A percentile compares a stretch with the other conserved stretches of the same genome.
Conservation (phyloP, 768 basidiomycete species). For the Mycena maculata region DNA sequence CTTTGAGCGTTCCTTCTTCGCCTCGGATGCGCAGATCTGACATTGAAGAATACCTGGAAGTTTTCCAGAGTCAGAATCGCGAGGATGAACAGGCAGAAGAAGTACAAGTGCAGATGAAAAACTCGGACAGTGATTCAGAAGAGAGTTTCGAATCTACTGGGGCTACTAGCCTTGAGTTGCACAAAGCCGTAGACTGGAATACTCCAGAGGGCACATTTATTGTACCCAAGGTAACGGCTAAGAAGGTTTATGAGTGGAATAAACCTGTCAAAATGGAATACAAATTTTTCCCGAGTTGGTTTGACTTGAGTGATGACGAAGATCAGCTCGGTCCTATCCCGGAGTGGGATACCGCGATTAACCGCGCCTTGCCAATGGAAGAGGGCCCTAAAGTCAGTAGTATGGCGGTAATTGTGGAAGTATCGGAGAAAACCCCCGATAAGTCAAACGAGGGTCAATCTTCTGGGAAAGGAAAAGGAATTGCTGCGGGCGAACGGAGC, state of each 20-base stretch:
- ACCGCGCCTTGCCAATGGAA: too few species aligned
- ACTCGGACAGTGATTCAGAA: constrained; percentile 4
- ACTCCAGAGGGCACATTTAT: background rate
- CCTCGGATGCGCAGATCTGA: background rate
- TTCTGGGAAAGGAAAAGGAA: background rate
- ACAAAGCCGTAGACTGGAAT: too few species aligned
- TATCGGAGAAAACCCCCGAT: background rate
- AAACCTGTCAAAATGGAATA: background rate
- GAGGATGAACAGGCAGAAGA: background rate
- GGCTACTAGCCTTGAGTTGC: too few species aligned
- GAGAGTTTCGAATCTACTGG: too few species aligned
- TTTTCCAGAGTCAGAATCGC: background rate
- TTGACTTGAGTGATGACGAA: constrained; percentile 8
- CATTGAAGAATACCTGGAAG: background rate
- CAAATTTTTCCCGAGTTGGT: constrained; percentile 18
- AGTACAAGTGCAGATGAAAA: too few species aligned
- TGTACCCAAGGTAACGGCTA: background rate
- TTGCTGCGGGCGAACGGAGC: background rate
- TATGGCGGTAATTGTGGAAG: background rate
- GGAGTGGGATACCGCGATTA: too few species aligned
- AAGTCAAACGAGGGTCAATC: too few species aligned
- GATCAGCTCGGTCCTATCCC: constrained; percentile 20
- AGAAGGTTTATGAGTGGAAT: background rate
- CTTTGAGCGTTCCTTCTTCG: background rate
- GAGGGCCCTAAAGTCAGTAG: too few species aligned